Conservation (phyloP, 2,329 filamentous ascomycete species). For the Chaetoscypha palmicola region DNA sequence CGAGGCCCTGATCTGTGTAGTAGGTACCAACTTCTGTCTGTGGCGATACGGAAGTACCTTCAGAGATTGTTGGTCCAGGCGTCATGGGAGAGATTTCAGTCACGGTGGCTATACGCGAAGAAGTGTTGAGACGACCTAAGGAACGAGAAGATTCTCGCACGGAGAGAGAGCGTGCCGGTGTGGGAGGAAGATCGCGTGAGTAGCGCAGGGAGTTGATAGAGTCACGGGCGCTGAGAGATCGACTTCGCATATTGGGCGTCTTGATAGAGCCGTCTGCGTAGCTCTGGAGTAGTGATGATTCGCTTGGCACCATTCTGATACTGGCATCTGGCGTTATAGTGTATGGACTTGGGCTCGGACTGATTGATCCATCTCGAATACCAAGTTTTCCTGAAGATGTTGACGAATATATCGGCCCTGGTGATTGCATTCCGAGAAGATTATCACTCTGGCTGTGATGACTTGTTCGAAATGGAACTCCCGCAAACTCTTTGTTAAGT, state of each 20-base stretch:
- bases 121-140: neutral
- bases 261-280: neutral
- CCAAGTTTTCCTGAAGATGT: neutral
- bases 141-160: neutral
- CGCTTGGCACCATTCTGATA: constrained; percentile 2
- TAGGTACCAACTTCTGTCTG: neutral
- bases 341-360: neutral
- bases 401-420: neutral
- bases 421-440: neutral
- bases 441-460: neutral
- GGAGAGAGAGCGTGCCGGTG: neutral
- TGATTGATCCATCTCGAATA: neutral
- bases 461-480: constrained; percentile 1
- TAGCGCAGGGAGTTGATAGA: neutral
- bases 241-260: neutral
- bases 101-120: neutral
- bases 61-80: neutral
- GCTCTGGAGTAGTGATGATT: constrained; percentile 2
- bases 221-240: neutral
- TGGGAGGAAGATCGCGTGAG: neutral
- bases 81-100: neutral
- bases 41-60: neutral
- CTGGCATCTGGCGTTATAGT: constrained; percentile 2
- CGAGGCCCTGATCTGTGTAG: neutral
- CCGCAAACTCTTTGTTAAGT: constrained; percentile 1